These are phyloP conservation scores for Corrigiola litoralis DNA, from an alignment of 179 eudicot genomes.

Conservation along the genomic window DNA sequence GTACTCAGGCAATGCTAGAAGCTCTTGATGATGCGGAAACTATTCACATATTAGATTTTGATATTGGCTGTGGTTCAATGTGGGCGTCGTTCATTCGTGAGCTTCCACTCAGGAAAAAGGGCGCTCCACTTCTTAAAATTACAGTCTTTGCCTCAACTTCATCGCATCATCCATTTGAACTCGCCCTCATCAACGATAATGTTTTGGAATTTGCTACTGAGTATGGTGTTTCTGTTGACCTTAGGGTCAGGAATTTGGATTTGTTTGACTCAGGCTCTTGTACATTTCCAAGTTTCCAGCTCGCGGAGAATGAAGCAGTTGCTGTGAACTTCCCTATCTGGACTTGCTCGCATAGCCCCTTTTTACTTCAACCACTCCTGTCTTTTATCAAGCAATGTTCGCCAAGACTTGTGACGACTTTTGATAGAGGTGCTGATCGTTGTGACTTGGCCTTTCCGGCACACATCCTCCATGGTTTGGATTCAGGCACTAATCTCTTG, in stretches of 20 bases:
- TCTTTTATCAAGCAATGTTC: slow-evolving; percentile 17
- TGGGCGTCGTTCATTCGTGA: slow-evolving; percentile 90
- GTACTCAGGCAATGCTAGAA: slow-evolving; percentile 74
- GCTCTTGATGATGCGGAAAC: slow-evolving; percentile 52
- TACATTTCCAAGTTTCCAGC: slow-evolving; percentile 8
- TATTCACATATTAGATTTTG: slow-evolving; percentile 66
- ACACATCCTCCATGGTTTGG: slow-evolving; percentile 6
- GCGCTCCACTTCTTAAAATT: slow-evolving; percentile 48
- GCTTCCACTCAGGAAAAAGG: slow-evolving; percentile 50
- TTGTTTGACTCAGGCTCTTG: slow-evolving; percentile 7
- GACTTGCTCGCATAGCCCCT: slow-evolving; percentile 17
- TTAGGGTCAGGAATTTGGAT: slow-evolving; percentile 16
- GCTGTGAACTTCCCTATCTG: slow-evolving; percentile 17
- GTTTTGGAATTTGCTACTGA: slow-evolving; percentile 17
- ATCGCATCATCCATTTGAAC: slow-evolving; percentile 62
- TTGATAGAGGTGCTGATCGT: slow-evolving; percentile 18
- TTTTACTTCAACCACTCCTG: slow-evolving; percentile 3
- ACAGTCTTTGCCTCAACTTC: slow-evolving; percentile 63
- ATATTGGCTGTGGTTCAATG: slow-evolving; percentile 75
- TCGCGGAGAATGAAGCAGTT: slow-evolving; percentile 9
- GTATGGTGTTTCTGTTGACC: slow-evolving; percentile 10
- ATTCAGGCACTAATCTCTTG: slow-evolving; percentile 13
- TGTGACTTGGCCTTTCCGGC: slow-evolving; percentile 14
- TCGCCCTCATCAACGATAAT: slow-evolving; percentile 36
- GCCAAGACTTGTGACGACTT: slow-evolving; percentile 7